These are phyloP conservation scores for Didymella pinodella DNA, from an alignment of 2,329 filamentous ascomycete genomes.

Conservation along the genomic window DNA sequence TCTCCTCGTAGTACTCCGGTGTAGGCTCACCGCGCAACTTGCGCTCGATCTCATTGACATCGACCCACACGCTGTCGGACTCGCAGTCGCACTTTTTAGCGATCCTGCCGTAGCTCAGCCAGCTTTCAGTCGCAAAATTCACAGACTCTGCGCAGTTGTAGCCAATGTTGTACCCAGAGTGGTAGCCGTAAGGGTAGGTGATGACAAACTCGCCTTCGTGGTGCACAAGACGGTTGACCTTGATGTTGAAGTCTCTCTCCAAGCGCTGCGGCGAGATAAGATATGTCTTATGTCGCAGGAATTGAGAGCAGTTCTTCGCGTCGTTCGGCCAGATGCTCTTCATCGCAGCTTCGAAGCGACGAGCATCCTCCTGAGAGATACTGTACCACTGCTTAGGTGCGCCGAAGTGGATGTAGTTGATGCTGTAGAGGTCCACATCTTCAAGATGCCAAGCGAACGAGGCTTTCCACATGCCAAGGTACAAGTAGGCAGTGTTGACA, in stretches of 20 bases:
- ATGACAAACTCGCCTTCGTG: slow-evolving; percentile 98
- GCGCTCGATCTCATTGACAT: slow-evolving; percentile 93
- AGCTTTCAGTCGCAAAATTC: slow-evolving; percentile 95
- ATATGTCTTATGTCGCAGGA: slow-evolving; percentile 96
- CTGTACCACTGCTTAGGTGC: slow-evolving; percentile 99
- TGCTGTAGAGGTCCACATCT: slow-evolving; percentile 98
- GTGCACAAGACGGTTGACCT: slow-evolving; percentile 93
- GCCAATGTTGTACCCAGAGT: slow-evolving; percentile 96
- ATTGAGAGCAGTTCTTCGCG: slow-evolving; percentile 94
- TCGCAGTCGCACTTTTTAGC: slow-evolving; percentile 98
- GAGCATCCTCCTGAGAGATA: slow-evolving; percentile 93
- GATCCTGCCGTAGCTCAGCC: slow-evolving; percentile 93
- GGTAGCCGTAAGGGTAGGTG: slow-evolving; percentile 97
- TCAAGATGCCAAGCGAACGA: slow-evolving; percentile 99
- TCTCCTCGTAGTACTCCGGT: slow-evolving; percentile 82
- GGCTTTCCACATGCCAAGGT: slow-evolving; percentile 99
- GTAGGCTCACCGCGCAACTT: slow-evolving; percentile 86
- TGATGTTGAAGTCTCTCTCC: slow-evolving; percentile 88
- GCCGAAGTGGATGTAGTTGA: slow-evolving; percentile 99
- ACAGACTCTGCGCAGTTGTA: slow-evolving; percentile 99
- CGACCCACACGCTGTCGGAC: slow-evolving; percentile 97
- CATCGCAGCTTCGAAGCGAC: slow-evolving; percentile 94
- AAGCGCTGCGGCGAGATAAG: slow-evolving; percentile 91
- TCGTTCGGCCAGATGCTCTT: slow-evolving; percentile 93
- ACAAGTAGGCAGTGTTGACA: slow-evolving; percentile 97